phyloP scores from a whole-genome alignment of 345 rosid species.

The Stellera chamaejasme region DNA sequence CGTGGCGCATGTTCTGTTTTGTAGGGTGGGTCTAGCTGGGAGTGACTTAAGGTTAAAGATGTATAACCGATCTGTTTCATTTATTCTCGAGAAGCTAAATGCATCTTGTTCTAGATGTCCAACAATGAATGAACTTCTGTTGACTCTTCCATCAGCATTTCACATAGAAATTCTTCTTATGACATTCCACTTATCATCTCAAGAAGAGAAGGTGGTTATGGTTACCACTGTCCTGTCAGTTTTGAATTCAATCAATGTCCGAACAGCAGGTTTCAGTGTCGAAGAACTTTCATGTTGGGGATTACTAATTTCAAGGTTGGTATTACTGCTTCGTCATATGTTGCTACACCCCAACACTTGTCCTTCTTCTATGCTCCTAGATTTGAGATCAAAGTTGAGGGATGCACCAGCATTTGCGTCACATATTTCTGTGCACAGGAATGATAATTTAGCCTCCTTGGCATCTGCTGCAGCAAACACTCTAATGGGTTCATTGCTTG shows the following conservation, averaged over 20 bases:
- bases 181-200: conserved; percentile 84
- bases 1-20: conserved; percentile 62
- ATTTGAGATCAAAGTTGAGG: conserved; percentile 68
- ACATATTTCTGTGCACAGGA: conserved; percentile 24
- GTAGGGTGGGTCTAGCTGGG: conserved; percentile 58
- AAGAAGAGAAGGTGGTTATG: conserved; percentile 54
- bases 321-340: conserved; percentile 81
- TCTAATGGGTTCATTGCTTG: conserved; percentile 42
- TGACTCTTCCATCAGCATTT: conserved; percentile 71
- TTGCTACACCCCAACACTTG: conserved; percentile 52
- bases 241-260: conserved; percentile 34
- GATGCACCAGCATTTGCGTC: conserved; percentile 45
- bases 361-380: conserved; percentile 66
- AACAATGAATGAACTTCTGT: conserved; percentile 53
- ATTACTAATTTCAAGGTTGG: conserved; percentile 73
- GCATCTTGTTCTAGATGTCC: conserved; percentile 38
- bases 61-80: conserved; percentile 47
- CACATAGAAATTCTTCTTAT: conserved; percentile 87
- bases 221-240: conserved; percentile 48
- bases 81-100: conserved; percentile 47
- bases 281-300: conserved; percentile 79
- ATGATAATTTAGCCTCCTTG: conserved; percentile 66
- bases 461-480: conserved; percentile 44
- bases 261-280: conserved; percentile 29
- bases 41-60: conserved; percentile 54